Base-by-base conservation (phyloP, 352 stramenopile species). In the Pythium chondricola region DNA sequence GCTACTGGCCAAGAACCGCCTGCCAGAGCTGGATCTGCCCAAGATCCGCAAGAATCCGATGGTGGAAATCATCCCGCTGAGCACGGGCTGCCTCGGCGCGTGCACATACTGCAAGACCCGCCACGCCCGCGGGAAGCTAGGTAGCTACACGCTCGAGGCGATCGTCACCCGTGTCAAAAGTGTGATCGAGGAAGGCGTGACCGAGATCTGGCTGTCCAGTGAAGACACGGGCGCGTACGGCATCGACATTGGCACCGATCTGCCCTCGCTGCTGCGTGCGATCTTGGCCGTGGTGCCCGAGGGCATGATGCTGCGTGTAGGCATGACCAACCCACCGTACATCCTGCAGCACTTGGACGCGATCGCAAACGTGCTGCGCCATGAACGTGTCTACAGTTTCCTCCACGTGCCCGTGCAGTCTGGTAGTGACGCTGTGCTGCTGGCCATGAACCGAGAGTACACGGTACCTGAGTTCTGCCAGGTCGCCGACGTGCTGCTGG, bases 61-160 rank as follows among this genome's bases (percentile, higher is more conserved):
- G 61, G 81, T 97, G 8, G 89, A 97, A 61, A 97, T 97, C 56
- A 84, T 97, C 35, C 88, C 88, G 21, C 60, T 97, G 21, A 95
- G 81, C 41, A 96, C 85, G 13, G 89, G 89, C 24, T 97, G 89
- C 55, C 75, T 97, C 4, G 88, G 88, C 11, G 83, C 84, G 5
- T 97, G 89, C 52, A 97, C 89, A 17, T 97, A 97, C 73, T 97
- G 89, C 67, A 97, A 97, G 69, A 97, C 89, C 8, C 82, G 82
- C 20, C 85, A 96, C 54, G 89, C 89, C 18, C 78, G 89, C n/a
- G 89, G 89, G 18, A 93, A 88, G 52, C 51, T 97, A 29, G 85
- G 85, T 16, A 95, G 81, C 48, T 97, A 97, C 60, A 72, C 75
- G 20, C 69, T 77, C 0, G 70, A 93, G 17, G 78, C 58, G 0